A percentile compares a stretch with the other conserved stretches of the same genome.
phyloP scores from a whole-genome alignment of 73 alveolate genomes.

The Tetrahymena malaccensis region DNA sequence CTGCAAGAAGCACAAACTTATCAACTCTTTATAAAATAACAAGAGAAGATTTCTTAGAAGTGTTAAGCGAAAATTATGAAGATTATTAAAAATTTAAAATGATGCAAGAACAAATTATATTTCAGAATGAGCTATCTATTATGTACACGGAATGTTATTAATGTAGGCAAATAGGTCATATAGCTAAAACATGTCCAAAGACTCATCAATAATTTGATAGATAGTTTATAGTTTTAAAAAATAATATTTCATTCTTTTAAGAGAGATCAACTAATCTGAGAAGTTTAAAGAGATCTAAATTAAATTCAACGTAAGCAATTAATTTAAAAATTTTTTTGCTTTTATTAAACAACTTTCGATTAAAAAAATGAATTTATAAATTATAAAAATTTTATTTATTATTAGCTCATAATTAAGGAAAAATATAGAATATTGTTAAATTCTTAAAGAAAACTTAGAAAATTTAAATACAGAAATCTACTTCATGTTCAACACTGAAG shows the following conservation, averaged over 20 bases:
- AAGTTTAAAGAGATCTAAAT: background rate
- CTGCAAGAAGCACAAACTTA: background rate
- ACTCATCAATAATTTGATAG: background rate
- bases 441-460: background rate
- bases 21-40: background rate
- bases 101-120: background rate
- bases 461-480: background rate
- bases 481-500: background rate
- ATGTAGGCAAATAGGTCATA: background rate
- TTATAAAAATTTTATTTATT: too few relatives aligned
- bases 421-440: background rate
- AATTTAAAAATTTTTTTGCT: too few relatives aligned
- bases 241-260: background rate
- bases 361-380: too few relatives aligned
- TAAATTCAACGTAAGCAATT: background rate
- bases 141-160: background rate
- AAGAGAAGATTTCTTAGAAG: background rate
- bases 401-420: background rate
- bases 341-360: too few relatives aligned
- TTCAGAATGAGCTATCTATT: background rate
- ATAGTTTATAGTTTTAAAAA: background rate
- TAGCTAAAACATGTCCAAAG: background rate
- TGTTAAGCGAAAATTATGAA: background rate
- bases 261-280: background rate
- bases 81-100: background rate